Conservation (phyloP, 2,329 filamentous ascomycete genomes). For the Calonectria pseudoreteaudii region DNA sequence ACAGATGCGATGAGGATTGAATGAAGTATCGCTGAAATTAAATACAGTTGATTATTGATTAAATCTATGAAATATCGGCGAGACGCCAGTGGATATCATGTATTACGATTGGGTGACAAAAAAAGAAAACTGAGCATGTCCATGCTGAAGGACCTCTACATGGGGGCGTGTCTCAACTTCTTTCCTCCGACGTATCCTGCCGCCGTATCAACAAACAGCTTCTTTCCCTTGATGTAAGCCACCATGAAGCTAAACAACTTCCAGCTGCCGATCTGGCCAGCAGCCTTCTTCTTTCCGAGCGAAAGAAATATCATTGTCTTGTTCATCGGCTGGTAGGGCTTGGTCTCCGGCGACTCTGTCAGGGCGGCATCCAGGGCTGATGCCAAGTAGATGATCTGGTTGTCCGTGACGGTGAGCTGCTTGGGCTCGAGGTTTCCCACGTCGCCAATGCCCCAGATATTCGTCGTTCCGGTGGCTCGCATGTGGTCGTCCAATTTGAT, state of each 20-base stretch:
- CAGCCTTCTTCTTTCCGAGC: conserved; percentile 42
- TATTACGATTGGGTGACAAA: background rate
- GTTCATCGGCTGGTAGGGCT: conserved; percentile 34
- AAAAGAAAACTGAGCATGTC: background rate
- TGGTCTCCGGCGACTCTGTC: conserved; percentile 21
- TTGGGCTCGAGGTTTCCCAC: conserved; percentile 55
- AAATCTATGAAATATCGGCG: background rate
- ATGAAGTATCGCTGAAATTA: background rate
- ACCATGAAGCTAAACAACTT: conserved; percentile 47
- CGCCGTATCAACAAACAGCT: conserved; percentile 47
- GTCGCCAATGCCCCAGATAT: conserved; percentile 58
- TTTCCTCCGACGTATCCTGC: conserved; percentile 45
- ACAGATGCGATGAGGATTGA: background rate
- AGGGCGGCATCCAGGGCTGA: conserved; percentile 45
- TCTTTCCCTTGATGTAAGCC: conserved; percentile 48
- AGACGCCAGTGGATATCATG: background rate
- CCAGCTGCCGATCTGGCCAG: conserved; percentile 50
- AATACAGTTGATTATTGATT: no score
- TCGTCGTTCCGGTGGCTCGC: conserved; percentile 45
- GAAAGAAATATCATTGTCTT: conserved; percentile 47
- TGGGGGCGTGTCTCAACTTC: conserved; percentile 41
- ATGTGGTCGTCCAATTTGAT: conserved; percentile 50
- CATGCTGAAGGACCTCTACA: conserved; percentile 30
- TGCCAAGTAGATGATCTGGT: conserved; percentile 48
- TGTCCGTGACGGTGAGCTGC: conserved; percentile 48